These are phyloP conservation scores for Penicillium occitanis DNA, from an alignment of 2,329 filamentous ascomycete genomes.

Conservation along the genomic window DNA sequence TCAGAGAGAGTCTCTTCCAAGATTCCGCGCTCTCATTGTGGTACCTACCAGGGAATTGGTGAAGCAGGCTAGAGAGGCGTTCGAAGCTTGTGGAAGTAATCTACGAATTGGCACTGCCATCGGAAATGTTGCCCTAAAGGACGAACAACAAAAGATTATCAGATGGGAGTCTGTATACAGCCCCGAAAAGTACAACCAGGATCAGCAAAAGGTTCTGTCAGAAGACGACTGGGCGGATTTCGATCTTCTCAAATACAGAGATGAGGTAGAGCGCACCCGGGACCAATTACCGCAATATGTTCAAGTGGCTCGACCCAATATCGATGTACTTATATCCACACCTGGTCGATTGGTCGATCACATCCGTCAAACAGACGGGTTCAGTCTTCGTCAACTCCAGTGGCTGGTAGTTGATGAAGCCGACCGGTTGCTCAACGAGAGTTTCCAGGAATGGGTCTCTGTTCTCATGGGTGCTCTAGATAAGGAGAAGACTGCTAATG, in stretches of 20 bases:
- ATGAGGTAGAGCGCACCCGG: conserved; percentile 41
- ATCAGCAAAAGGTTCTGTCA: conserved; percentile 45
- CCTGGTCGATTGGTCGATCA: conserved; percentile 92
- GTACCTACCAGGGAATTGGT: conserved; percentile 91
- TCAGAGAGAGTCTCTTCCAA: conserved; percentile 62
- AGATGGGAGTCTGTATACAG: conserved; percentile 68
- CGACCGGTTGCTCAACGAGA: conserved; percentile 85
- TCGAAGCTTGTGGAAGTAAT: conserved; percentile 69
- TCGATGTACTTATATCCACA: conserved; percentile 88
- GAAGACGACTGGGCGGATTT: conserved; percentile 51
- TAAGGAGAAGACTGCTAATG: conserved; percentile 54
- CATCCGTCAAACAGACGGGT: conserved; percentile 77
- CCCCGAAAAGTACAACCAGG: conserved; percentile 56
- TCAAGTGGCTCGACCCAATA: conserved; percentile 64
- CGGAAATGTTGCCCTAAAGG: conserved; percentile 71
- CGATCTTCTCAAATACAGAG: conserved; percentile 47
- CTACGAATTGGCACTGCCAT: conserved; percentile 79
- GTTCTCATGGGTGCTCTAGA: conserved; percentile 63
- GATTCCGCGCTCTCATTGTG: conserved; percentile 76
- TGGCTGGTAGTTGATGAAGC: conserved; percentile 95
- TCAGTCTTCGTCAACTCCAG: conserved; percentile 72
- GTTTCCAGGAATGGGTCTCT: conserved; percentile 87
- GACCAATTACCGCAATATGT: conserved; percentile 61
- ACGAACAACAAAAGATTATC: conserved; percentile 63
- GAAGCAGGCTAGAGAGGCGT: conserved; percentile 76